A percentile compares a stretch with the other conserved stretches of the same genome.
Evolutionary conservation across 1,139 yeast genomes (phyloP).

Genomic region (Hanseniaspora gamundiae): DNA sequence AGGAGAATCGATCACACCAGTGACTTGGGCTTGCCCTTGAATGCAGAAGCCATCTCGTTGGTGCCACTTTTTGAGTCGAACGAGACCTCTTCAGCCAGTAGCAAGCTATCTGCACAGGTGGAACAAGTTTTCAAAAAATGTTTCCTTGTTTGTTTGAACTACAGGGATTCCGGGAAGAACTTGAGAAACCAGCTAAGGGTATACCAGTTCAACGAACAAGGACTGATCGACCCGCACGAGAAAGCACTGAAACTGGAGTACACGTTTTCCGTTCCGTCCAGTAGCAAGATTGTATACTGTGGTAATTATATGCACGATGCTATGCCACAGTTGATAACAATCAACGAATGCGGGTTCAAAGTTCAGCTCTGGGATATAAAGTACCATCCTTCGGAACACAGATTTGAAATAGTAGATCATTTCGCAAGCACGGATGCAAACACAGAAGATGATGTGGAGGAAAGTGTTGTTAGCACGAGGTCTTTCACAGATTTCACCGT

Average conservation of each 20-base stretch:
- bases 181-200: not conserved
- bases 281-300: not conserved
- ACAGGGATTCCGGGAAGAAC: constrained; percentile 8
- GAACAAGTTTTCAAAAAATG: constrained; percentile 12
- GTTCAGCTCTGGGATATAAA: not conserved
- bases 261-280: not conserved
- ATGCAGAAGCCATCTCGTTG: too few relatives aligned
- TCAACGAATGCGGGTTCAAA: not conserved
- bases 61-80: too few relatives aligned
- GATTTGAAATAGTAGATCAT: not conserved
- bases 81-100: too few relatives aligned
- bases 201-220: not conserved
- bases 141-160: constrained; percentile 17
- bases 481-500: not conserved
- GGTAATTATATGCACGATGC: not conserved
- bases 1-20: not conserved
- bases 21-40: too few relatives aligned
- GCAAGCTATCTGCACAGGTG: not conserved
- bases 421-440: not conserved
- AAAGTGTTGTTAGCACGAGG: not conserved
- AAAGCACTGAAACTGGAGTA: not conserved
- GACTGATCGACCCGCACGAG: not conserved
- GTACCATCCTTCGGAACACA: constrained; percentile 1
- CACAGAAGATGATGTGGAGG: not conserved
- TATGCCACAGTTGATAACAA: not conserved